Evolutionary conservation across 83 land plant genomes (phyloP).

Genomic region (Picea abies): DNA sequence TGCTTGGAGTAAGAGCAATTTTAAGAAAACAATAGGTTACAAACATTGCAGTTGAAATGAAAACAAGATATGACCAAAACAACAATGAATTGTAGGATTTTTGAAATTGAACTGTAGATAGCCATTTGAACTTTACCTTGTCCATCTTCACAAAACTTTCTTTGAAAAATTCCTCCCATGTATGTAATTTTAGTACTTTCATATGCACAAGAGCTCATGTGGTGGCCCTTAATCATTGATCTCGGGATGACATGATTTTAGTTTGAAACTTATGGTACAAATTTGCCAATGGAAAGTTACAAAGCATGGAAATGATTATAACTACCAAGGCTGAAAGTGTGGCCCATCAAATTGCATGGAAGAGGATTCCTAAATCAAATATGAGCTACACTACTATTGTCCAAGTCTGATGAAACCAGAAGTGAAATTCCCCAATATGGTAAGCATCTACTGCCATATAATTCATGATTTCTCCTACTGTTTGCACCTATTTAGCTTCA

Average conservation of each 20-base stretch:
- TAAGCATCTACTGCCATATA: constrained; percentile 22
- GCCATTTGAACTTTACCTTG: constrained; percentile 61
- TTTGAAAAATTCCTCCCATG: constrained; percentile 84
- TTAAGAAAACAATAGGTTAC: constrained; percentile 51
- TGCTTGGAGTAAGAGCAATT: constrained; percentile 2
- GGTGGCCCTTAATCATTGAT: constrained; percentile 67
- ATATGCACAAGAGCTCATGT: constrained; percentile 78
- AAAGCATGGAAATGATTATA: constrained; percentile 49
- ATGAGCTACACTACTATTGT: constrained; percentile 70
- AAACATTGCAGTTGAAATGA: constrained; percentile 78
- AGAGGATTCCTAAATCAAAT: constrained; percentile 64
- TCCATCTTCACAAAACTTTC: constrained; percentile 54
- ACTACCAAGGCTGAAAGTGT: constrained; percentile 62
- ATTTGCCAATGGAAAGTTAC: constrained; percentile 76
- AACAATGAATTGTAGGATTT: constrained; percentile 62
- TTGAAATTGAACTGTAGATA: constrained; percentile 54
- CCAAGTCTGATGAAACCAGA: constrained; percentile 88
- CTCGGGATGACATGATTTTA: constrained; percentile 83
- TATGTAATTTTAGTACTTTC: constrained; percentile 85
- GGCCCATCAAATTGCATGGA: constrained; percentile 64
- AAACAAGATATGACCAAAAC: constrained; percentile 73
- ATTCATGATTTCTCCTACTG: too few species aligned
- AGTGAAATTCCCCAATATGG: constrained; percentile 86
- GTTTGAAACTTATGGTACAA: constrained; percentile 66
- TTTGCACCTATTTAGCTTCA: constrained; percentile 48